Percentiles rank a stretch among this genome's conserved stretches.
Conservation (phyloP, 192 early-diverging fungal genomes). For the Umbelopsis ramanniana region DNA sequence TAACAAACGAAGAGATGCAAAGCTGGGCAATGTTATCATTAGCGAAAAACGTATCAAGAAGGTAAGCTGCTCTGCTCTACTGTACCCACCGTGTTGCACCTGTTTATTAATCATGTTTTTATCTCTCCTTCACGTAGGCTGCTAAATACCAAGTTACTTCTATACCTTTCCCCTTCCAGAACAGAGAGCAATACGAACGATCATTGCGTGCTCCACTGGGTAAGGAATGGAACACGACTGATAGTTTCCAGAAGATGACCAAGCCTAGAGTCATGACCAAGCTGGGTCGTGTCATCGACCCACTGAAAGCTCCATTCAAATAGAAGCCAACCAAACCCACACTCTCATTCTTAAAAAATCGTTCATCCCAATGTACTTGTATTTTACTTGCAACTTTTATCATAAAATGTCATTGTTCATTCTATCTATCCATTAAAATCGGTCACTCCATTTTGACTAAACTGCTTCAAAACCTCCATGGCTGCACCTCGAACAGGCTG, state of each 20-base stretch:
- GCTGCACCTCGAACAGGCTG: slow-evolving; percentile 56
- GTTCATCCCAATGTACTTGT: slow-evolving; percentile 18
- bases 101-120: slow-evolving; percentile 5
- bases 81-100: neutral
- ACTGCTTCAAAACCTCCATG: slow-evolving; percentile 59
- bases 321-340: slow-evolving; percentile 23
- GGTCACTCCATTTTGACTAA: slow-evolving; percentile 47
- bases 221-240: slow-evolving; percentile 93
- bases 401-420: neutral
- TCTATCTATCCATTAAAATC: slow-evolving; percentile 5
- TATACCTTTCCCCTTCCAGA: slow-evolving; percentile 87
- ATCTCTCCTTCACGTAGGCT: slow-evolving; percentile 43
- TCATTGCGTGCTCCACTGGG: slow-evolving; percentile 87
- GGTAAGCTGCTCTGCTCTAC: slow-evolving; percentile 42
- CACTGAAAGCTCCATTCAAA: slow-evolving; percentile 71
- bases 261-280: slow-evolving; percentile 84
- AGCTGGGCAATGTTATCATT: slow-evolving; percentile 89
- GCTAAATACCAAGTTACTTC: slow-evolving; percentile 72
- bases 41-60: slow-evolving; percentile 87
- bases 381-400: slow-evolving; percentile 11
- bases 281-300: slow-evolving; percentile 87
- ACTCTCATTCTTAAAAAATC: neutral
- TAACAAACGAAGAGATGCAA: slow-evolving; percentile 71
- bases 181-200: slow-evolving; percentile 87
- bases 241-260: slow-evolving; percentile 71